Evolutionary conservation across 1,284 basidiomycete genomes (phyloP).

Genomic region (Fomitopsis betulina): DNA sequence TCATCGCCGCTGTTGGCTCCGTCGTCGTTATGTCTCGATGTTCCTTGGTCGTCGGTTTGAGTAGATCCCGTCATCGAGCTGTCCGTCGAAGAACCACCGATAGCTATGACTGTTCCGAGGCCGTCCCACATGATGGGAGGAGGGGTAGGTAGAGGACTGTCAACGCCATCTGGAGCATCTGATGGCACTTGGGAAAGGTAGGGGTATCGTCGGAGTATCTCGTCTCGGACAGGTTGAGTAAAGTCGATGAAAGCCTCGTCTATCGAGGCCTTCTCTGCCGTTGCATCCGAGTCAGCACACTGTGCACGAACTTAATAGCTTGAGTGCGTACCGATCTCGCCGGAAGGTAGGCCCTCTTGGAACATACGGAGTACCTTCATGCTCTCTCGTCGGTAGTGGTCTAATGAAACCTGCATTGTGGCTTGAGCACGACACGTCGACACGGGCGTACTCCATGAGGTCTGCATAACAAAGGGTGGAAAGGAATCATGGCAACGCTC

Average conservation of each 20-base stretch:
- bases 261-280: slow-evolving; percentile 76
- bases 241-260: slow-evolving; percentile 91
- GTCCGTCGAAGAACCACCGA: slow-evolving; percentile 34
- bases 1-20: slow-evolving; percentile 29
- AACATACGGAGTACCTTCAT: slow-evolving; percentile 87
- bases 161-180: slow-evolving; percentile 67
- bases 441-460: no score
- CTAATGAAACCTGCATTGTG: slow-evolving; percentile 78
- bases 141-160: slow-evolving; percentile 80
- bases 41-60: not conserved
- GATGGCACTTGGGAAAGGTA: slow-evolving; percentile 68
- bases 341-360: slow-evolving; percentile 71
- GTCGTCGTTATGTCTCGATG: slow-evolving; percentile 11
- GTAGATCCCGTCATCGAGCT: slow-evolving; percentile 12
- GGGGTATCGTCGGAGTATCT: slow-evolving; percentile 71
- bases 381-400: slow-evolving; percentile 90
- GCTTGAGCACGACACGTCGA: not conserved
- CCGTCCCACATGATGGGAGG: slow-evolving; percentile 65
- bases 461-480: no score
- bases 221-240: slow-evolving; percentile 70
- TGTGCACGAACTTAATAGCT: not conserved
- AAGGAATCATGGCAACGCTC: no score
- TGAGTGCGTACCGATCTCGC: slow-evolving; percentile 54
- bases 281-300: not conserved
- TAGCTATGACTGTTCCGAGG: slow-evolving; percentile 69